phyloP scores from a whole-genome alignment of 371 early-diverging fungal genomes.

The Rhizopus delemar region DNA sequence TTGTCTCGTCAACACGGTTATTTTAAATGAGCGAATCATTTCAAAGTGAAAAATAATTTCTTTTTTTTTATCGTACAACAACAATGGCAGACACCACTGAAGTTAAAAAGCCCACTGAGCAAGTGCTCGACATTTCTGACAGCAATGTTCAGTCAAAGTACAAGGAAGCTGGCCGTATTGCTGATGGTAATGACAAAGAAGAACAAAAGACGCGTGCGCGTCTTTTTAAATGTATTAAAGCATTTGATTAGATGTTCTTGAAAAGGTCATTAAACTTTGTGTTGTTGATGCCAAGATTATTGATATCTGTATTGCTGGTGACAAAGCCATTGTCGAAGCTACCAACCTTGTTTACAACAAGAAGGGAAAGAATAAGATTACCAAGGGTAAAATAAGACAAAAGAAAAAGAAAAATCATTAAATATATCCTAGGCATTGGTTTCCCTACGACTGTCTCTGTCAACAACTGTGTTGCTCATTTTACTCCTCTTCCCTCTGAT shows the following conservation, averaged over 20 bases:
- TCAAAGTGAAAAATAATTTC: neutral
- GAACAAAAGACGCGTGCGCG: neutral
- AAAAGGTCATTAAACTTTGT: slow-evolving; percentile 67
- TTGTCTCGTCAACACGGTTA: no score
- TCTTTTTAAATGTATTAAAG: neutral
- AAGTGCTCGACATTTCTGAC: slow-evolving; percentile 46
- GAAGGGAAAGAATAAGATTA: slow-evolving; percentile 56
- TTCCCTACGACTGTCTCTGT: slow-evolving; percentile 87
- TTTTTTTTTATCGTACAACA: neutral
- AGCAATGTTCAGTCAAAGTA: slow-evolving; percentile 82
- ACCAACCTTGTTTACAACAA: slow-evolving; percentile 57
- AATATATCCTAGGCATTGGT: slow-evolving; percentile 70
- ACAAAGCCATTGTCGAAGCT: slow-evolving; percentile 70
- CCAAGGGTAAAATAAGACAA: slow-evolving; percentile 56
- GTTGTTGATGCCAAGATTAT: slow-evolving; percentile 74
- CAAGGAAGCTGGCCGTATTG: slow-evolving; percentile 83
- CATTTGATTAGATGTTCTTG: slow-evolving; percentile 58
- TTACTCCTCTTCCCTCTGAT: slow-evolving; percentile 73
- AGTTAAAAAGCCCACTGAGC: slow-evolving; percentile 21
- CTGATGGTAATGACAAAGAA: slow-evolving; percentile 61
- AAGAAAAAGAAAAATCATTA: neutral
- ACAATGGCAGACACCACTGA: slow-evolving; percentile 26
- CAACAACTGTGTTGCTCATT: slow-evolving; percentile 87
- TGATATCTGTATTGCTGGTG: slow-evolving; percentile 84
- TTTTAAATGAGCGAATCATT: no score